Base-by-base conservation (phyloP, 805 yeast species). In the Metschnikowia arizonensis region DNA sequence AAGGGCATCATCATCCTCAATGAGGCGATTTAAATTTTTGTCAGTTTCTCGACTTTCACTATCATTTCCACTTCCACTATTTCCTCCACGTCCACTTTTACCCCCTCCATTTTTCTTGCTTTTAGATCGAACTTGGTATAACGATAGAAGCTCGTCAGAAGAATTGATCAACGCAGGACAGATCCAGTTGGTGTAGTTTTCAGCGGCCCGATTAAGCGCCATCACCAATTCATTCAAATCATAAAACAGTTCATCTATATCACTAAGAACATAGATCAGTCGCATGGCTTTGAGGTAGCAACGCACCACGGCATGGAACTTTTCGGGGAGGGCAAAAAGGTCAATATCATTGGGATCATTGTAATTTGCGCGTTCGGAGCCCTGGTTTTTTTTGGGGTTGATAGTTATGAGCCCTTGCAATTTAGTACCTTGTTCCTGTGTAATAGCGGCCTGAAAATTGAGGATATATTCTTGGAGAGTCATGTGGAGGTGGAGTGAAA, bases 181-280 rank as follows among this genome's bases (percentile, higher is more conserved):
- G 14, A 79, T 68, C 85, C 85, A 81, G 43, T 67, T 71, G 3
- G 74, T 64, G 54, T 78, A 77, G 6, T 62, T 56, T 42, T 78
- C 83, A 1, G 82, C 80, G 31, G 73, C 76, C 37, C 85, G 59
- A 44, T 78, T 78, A 49, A 81, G 55, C 11, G 68, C 56, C 45
- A 65, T 65, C 46, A 78, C 64, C 58, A 80, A 60, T 12, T 68
- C 72, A 42, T 72, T 66, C 37, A 68, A 65, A 60, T 47, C 61
- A 34, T 24, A 49, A 53, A 63, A 72, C 33, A 73, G 55, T 47
- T 49, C 42, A 24, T 61, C 63, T 19, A 73, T 61, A 42, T 68
- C 64, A 43, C 66, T 68, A 12, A 48, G 50, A 40, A 57, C 49
- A 44, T 64, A 64, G 32, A 62, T 61, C n/a, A 68, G 56, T 25